phyloP scores from a whole-genome alignment of 2,329 filamentous ascomycete species.

The Lasiodiplodia gonubiensis region DNA sequence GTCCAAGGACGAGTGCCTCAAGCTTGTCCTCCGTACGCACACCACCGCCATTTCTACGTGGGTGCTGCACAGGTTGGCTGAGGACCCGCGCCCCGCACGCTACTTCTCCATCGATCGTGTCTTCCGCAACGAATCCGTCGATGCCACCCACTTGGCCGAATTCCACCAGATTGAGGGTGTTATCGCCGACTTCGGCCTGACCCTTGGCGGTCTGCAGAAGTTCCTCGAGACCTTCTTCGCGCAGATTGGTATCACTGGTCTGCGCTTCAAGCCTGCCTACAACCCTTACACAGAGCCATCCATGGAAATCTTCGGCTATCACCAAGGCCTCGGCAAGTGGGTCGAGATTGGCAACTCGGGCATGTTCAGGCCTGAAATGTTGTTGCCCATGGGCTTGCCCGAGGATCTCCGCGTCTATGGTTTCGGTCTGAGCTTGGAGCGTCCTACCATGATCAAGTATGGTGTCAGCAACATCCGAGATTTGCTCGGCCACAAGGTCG shows the following conservation, averaged over 20 bases:
- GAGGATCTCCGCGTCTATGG: constrained; percentile 93
- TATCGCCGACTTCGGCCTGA: constrained; percentile 94
- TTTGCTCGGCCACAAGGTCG: constrained; percentile 92
- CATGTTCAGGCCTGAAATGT: constrained; percentile 98
- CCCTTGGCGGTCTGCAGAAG: constrained; percentile 88
- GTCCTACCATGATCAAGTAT: constrained; percentile 97
- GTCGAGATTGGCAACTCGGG: constrained; percentile 98
- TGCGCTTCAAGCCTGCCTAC: constrained; percentile 97
- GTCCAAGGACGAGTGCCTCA: constrained; percentile 83
- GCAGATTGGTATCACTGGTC: constrained; percentile 87
- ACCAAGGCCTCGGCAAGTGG: constrained; percentile 85
- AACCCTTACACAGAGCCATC: constrained; percentile 81
- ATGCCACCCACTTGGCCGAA: constrained; percentile 94
- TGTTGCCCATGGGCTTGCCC: constrained; percentile 91
- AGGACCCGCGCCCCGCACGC: constrained; percentile 81
- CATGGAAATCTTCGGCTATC: constrained; percentile 98
- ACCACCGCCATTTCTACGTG: constrained; percentile 91
- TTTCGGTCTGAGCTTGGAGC: constrained; percentile 88
- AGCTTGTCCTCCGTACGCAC: constrained; percentile 91
- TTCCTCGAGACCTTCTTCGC: constrained; percentile 96
- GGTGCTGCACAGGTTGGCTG: constrained; percentile 87
- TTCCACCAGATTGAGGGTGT: constrained; percentile 99
- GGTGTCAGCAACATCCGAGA: constrained; percentile 82
- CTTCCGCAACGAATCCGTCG: constrained; percentile 96
- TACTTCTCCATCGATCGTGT: constrained; percentile 99